phyloP scores from a whole-genome alignment of 2,329 filamentous ascomycete genomes.

The Leptographium flavum region DNA sequence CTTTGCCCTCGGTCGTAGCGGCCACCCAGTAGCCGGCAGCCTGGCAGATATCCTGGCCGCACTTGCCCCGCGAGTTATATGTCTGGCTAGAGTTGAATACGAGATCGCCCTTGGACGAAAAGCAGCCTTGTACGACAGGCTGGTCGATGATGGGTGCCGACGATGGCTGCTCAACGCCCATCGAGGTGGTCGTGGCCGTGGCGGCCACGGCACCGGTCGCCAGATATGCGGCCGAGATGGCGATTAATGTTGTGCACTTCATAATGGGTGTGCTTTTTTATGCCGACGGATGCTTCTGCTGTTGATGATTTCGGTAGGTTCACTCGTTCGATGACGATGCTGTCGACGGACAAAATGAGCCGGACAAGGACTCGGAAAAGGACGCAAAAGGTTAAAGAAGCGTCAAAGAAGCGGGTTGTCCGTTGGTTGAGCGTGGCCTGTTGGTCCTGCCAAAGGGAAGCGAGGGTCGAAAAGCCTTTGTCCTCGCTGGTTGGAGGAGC shows the following conservation, averaged over 20 bases:
- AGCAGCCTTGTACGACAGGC: slow-evolving; percentile 37
- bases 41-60: slow-evolving; percentile 24
- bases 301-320: not conserved
- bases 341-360: too few relatives aligned
- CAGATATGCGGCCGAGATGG: slow-evolving; percentile 8
- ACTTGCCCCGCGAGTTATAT: slow-evolving; percentile 28
- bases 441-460: slow-evolving; percentile 3
- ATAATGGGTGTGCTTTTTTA: slow-evolving; percentile 5
- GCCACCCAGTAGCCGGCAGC: slow-evolving; percentile 39
- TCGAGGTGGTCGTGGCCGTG: slow-evolving; percentile 4
- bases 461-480: not conserved
- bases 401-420: not conserved
- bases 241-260: slow-evolving; percentile 9
- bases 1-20: slow-evolving; percentile 42
- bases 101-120: slow-evolving; percentile 26
- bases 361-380: too few relatives aligned
- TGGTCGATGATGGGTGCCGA: slow-evolving; percentile 21
- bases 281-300: too few relatives aligned
- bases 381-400: not conserved
- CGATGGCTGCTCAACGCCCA: slow-evolving; percentile 23
- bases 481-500: not conserved
- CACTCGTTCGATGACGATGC: too few relatives aligned
- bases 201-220: slow-evolving; percentile 6
- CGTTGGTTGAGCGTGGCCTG: not conserved
- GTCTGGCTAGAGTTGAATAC: slow-evolving; percentile 10